A percentile compares a stretch with the other conserved stretches of the same genome.
Conservation (phyloP, 2,329 filamentous ascomycete genomes). For the Lachnum nothofagi region DNA sequence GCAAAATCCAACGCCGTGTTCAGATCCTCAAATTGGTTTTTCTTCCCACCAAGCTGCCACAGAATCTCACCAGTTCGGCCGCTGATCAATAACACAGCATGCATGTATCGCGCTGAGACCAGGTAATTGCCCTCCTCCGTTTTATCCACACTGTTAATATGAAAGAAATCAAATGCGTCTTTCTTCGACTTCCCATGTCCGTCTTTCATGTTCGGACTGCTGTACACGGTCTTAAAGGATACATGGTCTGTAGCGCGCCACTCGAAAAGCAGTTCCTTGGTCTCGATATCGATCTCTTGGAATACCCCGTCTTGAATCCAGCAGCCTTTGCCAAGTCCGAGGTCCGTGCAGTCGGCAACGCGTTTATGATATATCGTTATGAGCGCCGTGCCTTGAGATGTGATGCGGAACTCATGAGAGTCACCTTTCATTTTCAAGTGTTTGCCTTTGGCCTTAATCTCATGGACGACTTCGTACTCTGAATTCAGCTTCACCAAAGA, state of each 20-base stretch:
- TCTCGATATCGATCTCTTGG: slow-evolving; percentile 48
- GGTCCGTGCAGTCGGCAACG: slow-evolving; percentile 7
- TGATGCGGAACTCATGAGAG: slow-evolving; percentile 42
- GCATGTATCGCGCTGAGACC: slow-evolving; percentile 41
- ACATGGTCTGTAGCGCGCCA: slow-evolving; percentile 37
- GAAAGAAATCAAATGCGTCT: slow-evolving; percentile 32
- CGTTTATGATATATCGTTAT: slow-evolving; percentile 36
- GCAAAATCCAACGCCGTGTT: slow-evolving; percentile 41
- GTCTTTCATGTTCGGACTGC: not conserved
- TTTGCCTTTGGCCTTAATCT: slow-evolving; percentile 34
- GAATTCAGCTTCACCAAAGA: too few relatives aligned
- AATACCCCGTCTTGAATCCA: slow-evolving; percentile 28
- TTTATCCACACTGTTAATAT: slow-evolving; percentile 36
- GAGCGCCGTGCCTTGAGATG: slow-evolving; percentile 37
- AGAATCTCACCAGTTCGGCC: slow-evolving; percentile 41
- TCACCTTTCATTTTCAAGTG: slow-evolving; percentile 37
- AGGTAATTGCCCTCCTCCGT: slow-evolving; percentile 40
- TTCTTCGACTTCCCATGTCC: not conserved
- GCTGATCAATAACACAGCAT: slow-evolving; percentile 37
- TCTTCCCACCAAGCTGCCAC: slow-evolving; percentile 42
- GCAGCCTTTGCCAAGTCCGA: slow-evolving; percentile 4
- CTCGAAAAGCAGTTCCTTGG: slow-evolving; percentile 44
- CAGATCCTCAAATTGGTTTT: slow-evolving; percentile 36
- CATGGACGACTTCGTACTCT: slow-evolving; percentile 26
- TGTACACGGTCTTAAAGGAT: slow-evolving; percentile 7